Evolutionary conservation across 208 protist species (phyloP), one percentile per base, ranked within the genome.

Genomic region (Borovskyia barvae): DNA sequence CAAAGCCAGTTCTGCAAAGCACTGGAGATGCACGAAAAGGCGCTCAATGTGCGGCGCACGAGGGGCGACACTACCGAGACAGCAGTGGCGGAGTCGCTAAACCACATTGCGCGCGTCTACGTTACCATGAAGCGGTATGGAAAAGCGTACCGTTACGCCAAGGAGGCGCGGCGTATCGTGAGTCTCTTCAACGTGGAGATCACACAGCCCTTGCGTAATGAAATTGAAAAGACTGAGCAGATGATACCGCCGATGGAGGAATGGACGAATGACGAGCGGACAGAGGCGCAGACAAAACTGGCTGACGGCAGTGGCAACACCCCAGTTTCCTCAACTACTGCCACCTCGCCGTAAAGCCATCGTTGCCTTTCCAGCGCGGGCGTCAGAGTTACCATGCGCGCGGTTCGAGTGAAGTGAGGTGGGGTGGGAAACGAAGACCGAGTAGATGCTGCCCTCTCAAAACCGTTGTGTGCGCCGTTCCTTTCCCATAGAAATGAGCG

Each of bases 21-120:
- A 11, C 59, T 92, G 15, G 19, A 37, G 47, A 91, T 81, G 77
- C 89, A 89, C 64, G 82, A 91, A 56, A 91, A 90, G 75, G 85
- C 85, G 9, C 76, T 95, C 33, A 92, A 92, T 69, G 70, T 92
- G n/a, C 82, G 89, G 12, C 82, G 89, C 51, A 90, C 81, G 20
- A 77, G 85, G 20, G 85, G 89, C 39, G 89, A 95, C 47, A 85
- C 59, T 39, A 82, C 75, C 9, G 83, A 90, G 50, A 82, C 68
- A 22, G 77, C 89, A 17, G 82, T 86, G 12, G 89, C 89, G 6
- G 85, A 95, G 66, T 90, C 80, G 30, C 72, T 95, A 15, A 95
- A 95, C 73, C 70, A 90, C 53, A 84, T 95, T 28, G 85, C 89
- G 3, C 76, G 85, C 33, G 80, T 91, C 7, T 81, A 92, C 71